Conservation (phyloP, 164 flowering plant genomes). For the Nelumbo lutea region DNA sequence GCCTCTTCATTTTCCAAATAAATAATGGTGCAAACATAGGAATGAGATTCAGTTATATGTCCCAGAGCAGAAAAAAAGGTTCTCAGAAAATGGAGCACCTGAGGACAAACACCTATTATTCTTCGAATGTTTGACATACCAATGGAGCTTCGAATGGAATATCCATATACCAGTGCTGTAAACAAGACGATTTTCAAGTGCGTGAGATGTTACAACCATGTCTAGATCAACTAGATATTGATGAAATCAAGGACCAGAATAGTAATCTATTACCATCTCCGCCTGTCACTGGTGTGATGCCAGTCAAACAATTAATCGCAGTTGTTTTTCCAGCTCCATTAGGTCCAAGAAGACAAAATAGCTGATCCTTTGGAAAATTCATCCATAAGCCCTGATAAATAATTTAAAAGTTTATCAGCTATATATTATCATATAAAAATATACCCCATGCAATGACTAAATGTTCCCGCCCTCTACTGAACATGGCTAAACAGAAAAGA, state of each 20-base stretch:
- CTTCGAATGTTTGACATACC: constrained; percentile 86
- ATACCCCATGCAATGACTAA: neutral
- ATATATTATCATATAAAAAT: neutral
- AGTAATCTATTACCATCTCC: constrained; percentile 75
- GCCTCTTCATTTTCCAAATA: neutral
- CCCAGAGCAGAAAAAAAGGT: constrained; percentile 2
- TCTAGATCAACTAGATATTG: neutral
- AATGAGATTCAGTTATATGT: neutral
- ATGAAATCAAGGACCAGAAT: constrained; percentile 4
- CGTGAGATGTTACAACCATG: neutral
- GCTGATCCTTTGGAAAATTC: constrained; percentile 79
- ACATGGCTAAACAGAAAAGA: neutral
- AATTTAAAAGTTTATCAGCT: neutral
- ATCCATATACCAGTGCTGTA: constrained; percentile 85
- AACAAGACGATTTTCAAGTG: neutral
- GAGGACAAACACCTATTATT: constrained; percentile 95
- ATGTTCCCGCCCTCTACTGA: neutral
- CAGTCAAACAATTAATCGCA: constrained; percentile 89
- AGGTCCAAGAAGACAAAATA: constrained; percentile 98
- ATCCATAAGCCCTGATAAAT: constrained; percentile 80
- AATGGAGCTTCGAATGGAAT: constrained; percentile 66
- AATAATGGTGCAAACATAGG: neutral
- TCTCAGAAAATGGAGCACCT: constrained; percentile 43
- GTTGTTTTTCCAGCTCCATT: constrained; percentile 99
- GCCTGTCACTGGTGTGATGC: constrained; percentile 81